phyloP scores from a whole-genome alignment of 495 filamentous ascomycete species.

The Entonaema liquescens region DNA sequence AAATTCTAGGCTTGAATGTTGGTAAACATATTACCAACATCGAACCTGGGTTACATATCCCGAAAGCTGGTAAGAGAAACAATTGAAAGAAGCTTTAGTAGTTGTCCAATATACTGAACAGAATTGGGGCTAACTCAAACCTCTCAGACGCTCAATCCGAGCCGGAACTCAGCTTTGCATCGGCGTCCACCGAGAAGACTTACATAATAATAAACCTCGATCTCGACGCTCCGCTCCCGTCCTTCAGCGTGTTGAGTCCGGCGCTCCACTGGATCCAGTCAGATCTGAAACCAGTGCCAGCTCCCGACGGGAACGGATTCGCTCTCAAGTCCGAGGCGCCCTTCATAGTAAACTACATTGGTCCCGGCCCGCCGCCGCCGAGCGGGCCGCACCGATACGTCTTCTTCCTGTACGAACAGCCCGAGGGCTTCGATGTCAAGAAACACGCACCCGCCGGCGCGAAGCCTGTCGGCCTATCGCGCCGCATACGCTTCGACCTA shows the following conservation, averaged over 20 bases:
- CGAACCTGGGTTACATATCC: constrained; percentile 23
- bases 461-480: constrained; percentile 48
- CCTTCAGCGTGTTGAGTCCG: constrained; percentile 58
- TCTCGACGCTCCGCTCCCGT: constrained; percentile 63
- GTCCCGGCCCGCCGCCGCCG: constrained; percentile 59
- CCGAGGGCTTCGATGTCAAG: constrained; percentile 56
- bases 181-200: constrained; percentile 24
- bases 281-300: constrained; percentile 45
- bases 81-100: too few relatives aligned
- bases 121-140: constrained; percentile 1
- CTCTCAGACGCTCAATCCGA: constrained; percentile 20
- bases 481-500: constrained; percentile 61
- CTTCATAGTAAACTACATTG: constrained; percentile 57
- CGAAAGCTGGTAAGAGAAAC: constrained; percentile 20
- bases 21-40: constrained; percentile 23
- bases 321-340: constrained; percentile 22
- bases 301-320: constrained; percentile 20
- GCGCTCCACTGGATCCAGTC: constrained; percentile 63
- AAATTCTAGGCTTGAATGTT: constrained; percentile 25
- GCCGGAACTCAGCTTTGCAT: constrained; percentile 26
- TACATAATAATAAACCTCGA: constrained; percentile 62
- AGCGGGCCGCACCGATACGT: constrained; percentile 65
- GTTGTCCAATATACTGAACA: too few relatives aligned
- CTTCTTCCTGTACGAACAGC: constrained; percentile 67
- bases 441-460: constrained; percentile 51